A percentile compares a stretch with the other conserved stretches of the same genome.
These are phyloP conservation scores for Yamadazyma friedrichii DNA, from an alignment of 1,139 yeast species.

Conservation along the genomic window DNA sequence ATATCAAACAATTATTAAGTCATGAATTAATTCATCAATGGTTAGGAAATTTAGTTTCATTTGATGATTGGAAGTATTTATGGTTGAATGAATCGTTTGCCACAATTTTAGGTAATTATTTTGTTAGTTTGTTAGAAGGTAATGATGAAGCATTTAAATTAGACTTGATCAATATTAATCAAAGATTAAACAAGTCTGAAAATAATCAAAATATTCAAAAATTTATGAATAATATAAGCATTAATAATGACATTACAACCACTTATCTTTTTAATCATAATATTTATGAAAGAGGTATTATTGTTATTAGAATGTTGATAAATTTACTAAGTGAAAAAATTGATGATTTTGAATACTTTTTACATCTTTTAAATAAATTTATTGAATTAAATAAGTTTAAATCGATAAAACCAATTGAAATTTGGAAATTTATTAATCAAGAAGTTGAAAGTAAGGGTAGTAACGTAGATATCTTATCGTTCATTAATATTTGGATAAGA, in stretches of 20 bases:
- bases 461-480: conserved; percentile 33
- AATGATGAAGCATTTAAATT: conserved; percentile 19
- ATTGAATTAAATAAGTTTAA: conserved; percentile 33
- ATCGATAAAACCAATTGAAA: conserved; percentile 51
- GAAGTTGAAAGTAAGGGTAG: conserved; percentile 22
- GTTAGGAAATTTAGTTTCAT: conserved; percentile 67
- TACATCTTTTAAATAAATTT: conserved; percentile 41
- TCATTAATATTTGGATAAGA: conserved; percentile 59
- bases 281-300: conserved; percentile 66
- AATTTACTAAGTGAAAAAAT: conserved; percentile 27
- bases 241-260: conserved; percentile 20
- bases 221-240: conserved; percentile 23
- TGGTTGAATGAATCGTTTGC: conserved; percentile 81
- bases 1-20: conserved; percentile 54
- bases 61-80: conserved; percentile 63
- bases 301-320: conserved; percentile 55
- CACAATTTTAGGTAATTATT: conserved; percentile 58
- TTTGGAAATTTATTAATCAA: conserved; percentile 45
- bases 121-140: conserved; percentile 29
- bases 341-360: conserved; percentile 20
- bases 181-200: conserved; percentile 38
- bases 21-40: conserved; percentile 80
- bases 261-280: conserved; percentile 46
- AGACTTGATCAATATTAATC: conserved; percentile 32
- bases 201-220: conserved; percentile 23